Percentiles rank a stretch among this genome's conserved stretches.
Conservation (phyloP, 108 stramenopile genomes). For the Cylindrotheca fusiformis region DNA sequence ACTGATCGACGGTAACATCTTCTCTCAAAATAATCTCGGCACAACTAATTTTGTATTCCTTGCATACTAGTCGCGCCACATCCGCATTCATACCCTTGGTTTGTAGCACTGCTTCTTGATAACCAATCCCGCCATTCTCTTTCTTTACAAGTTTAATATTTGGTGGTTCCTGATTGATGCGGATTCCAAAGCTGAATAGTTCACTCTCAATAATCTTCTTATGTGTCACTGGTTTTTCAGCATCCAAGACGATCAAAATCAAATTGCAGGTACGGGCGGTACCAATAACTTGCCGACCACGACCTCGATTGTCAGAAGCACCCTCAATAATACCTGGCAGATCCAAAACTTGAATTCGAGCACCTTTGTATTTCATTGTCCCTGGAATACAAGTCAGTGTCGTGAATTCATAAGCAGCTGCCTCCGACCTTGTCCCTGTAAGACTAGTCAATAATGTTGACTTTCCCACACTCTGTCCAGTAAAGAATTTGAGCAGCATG, state of each 20-base stretch:
- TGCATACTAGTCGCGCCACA: slow-evolving; percentile 77
- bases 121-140: slow-evolving; percentile 93
- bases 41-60: slow-evolving; percentile 93
- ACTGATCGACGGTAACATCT: slow-evolving; percentile 92
- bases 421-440: slow-evolving; percentile 93
- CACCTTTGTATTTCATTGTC: slow-evolving; percentile 97
- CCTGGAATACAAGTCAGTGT: slow-evolving; percentile 99
- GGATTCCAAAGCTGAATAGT: slow-evolving; percentile 95
- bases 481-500: not conserved
- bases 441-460: slow-evolving; percentile 91
- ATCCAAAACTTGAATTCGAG: slow-evolving; percentile 98
- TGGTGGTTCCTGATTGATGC: slow-evolving; percentile 95
- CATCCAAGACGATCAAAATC: slow-evolving; percentile 93
- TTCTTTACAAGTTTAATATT: slow-evolving; percentile 91
- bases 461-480: slow-evolving; percentile 87
- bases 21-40: slow-evolving; percentile 91
- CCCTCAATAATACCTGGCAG: slow-evolving; percentile 99
- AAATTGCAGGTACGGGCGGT: slow-evolving; percentile 97
- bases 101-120: slow-evolving; percentile 88
- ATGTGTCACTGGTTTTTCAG: slow-evolving; percentile 94
- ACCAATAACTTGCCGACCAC: slow-evolving; percentile 94
- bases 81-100: slow-evolving; percentile 84
- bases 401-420: slow-evolving; percentile 98
- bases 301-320: slow-evolving; percentile 97
- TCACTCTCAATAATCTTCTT: slow-evolving; percentile 97